These are phyloP conservation scores for Inga oerstediana DNA, from an alignment of 306 rosid species.

Conservation along the genomic window DNA sequence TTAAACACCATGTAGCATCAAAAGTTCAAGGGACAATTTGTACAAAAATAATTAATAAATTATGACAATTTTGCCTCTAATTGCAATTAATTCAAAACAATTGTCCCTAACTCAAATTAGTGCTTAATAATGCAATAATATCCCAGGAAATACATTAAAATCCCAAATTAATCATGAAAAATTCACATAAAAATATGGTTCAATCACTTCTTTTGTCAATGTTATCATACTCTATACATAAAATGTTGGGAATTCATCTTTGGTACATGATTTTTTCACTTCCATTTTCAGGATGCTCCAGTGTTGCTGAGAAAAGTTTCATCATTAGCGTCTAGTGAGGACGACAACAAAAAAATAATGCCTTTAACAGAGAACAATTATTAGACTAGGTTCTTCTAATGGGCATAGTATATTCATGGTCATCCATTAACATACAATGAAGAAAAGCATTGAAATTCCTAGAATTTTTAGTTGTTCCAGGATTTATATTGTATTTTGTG, in stretches of 20 bases:
- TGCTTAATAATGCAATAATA: too few species aligned
- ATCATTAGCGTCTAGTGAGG: neutral
- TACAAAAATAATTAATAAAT: too few species aligned
- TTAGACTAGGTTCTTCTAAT: neutral
- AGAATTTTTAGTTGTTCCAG: neutral
- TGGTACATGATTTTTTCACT: neutral
- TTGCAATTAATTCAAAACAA: too few species aligned
- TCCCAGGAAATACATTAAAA: too few species aligned
- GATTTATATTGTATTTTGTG: neutral
- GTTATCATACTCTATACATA: neutral
- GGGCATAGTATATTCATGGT: neutral
- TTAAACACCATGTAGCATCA: too few species aligned
- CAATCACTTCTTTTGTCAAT: neutral
- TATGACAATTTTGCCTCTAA: too few species aligned
- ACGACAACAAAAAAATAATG: slow-evolving; percentile 3
- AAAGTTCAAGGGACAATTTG: too few species aligned
- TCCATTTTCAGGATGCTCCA: neutral
- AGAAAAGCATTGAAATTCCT: neutral
- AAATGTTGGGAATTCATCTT: neutral
- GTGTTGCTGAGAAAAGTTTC: neutral
- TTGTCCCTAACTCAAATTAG: too few species aligned
- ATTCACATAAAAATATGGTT: too few species aligned
- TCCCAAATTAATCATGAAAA: too few species aligned
- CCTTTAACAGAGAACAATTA: neutral
- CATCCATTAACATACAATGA: neutral